Percentiles rank a stretch among this genome's conserved stretches.
phyloP scores from a whole-genome alignment of 2,329 filamentous ascomycete genomes.

The Cladophialophora psammophila region DNA sequence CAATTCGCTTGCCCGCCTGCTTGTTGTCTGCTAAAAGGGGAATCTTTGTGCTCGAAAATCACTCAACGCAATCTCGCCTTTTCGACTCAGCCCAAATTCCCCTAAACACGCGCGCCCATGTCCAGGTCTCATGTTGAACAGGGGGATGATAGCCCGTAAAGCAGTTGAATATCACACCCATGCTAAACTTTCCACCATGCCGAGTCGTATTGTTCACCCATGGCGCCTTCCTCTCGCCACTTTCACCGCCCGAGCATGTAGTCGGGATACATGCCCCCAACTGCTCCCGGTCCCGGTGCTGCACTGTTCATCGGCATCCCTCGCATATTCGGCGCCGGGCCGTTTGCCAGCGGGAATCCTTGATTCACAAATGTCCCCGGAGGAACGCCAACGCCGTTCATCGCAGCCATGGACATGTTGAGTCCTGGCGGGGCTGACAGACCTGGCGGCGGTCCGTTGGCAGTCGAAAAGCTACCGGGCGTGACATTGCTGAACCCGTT shows the following conservation, averaged over 20 bases:
- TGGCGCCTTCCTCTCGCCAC: background rate
- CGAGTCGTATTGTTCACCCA: background rate
- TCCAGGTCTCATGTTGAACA: slow-evolving; percentile 2
- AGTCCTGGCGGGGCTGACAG: slow-evolving; percentile 78
- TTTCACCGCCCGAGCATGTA: slow-evolving; percentile 58
- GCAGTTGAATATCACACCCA: slow-evolving; percentile 8
- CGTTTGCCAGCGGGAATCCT: slow-evolving; percentile 41
- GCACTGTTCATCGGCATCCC: slow-evolving; percentile 44
- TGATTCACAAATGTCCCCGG: slow-evolving; percentile 37
- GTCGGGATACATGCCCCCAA: slow-evolving; percentile 53
- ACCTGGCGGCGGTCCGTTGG: slow-evolving; percentile 81
- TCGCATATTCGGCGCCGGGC: slow-evolving; percentile 44
- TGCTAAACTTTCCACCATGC: slow-evolving; percentile 5
- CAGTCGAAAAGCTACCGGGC: slow-evolving; percentile 69
- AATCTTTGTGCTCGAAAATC: slow-evolving; percentile 35
- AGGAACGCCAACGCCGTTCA: slow-evolving; percentile 31
- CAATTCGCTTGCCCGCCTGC: slow-evolving; percentile 30
- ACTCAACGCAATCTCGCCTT: slow-evolving; percentile 19
- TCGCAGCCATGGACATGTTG: slow-evolving; percentile 47
- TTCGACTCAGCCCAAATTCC: slow-evolving; percentile 2
- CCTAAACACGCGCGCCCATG: slow-evolving; percentile 6
- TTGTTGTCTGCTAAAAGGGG: slow-evolving; percentile 34
- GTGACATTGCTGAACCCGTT: slow-evolving; percentile 64
- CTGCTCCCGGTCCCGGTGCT: slow-evolving; percentile 41
- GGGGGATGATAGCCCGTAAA: slow-evolving; percentile 3